A percentile compares a stretch with the other conserved stretches of the same genome.
These are phyloP conservation scores for Thalassiosira livingstoniorum DNA, from an alignment of 352 stramenopile species.

Conservation along the genomic window DNA sequence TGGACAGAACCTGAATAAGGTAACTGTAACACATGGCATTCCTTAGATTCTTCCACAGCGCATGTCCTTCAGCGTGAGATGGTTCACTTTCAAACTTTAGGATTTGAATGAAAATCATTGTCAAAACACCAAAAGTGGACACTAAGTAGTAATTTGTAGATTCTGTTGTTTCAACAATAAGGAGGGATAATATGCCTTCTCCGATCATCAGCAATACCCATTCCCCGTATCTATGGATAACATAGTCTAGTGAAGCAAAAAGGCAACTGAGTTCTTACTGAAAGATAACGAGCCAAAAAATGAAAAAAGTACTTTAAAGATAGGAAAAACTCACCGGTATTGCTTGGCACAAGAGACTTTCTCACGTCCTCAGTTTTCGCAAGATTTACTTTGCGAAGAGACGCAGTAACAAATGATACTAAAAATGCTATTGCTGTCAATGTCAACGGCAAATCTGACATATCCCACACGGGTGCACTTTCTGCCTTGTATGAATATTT, in stretches of 20 bases:
- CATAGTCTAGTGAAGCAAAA: constrained; percentile 33
- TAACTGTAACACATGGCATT: constrained; percentile 32
- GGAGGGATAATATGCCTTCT: constrained; percentile 49
- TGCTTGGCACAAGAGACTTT: constrained; percentile 33
- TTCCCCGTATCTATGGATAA: constrained; percentile 53
- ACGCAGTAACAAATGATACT: constrained; percentile 14
- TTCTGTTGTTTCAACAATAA: constrained; percentile 58
- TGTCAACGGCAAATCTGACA: constrained; percentile 41
- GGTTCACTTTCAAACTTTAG: constrained; percentile 53
- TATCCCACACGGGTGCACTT: background rate
- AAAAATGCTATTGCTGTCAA: constrained; percentile 31
- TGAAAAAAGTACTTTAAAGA: background rate
- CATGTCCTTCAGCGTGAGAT: constrained; percentile 26
- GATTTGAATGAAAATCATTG: constrained; percentile 50
- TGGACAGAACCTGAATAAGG: constrained; percentile 46
- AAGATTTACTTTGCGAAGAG: background rate
- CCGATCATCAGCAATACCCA: constrained; percentile 61
- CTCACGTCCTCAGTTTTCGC: constrained; percentile 26
- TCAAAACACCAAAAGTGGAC: constrained; percentile 33
- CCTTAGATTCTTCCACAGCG: constrained; percentile 18
- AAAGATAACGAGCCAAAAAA: constrained; percentile 2
- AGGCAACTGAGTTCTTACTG: background rate
- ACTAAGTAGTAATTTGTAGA: constrained; percentile 41
- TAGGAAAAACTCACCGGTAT: constrained; percentile 12
- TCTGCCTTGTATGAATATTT: background rate